Evolutionary conservation across 2,329 filamentous ascomycete genomes (phyloP).

Genomic region (Penicillium sp.): DNA sequence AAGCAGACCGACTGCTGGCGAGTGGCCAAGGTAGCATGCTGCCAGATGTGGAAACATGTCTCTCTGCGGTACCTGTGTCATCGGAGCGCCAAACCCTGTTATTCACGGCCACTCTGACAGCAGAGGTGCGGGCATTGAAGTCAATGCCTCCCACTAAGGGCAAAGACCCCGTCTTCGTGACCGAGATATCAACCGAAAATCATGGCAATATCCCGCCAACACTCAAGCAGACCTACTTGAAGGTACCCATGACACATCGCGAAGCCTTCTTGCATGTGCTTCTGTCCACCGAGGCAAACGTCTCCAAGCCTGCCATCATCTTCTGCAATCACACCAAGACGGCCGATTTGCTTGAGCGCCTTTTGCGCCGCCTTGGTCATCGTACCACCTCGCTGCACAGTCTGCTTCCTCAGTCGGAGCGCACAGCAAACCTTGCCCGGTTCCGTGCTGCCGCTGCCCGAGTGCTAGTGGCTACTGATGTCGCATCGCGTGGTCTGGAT

Average conservation of each 20-base stretch:
- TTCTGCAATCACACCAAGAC: conserved; percentile 92
- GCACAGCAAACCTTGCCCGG: conserved; percentile 79
- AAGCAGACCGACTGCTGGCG: conserved; percentile 83
- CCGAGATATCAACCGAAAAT: conserved; percentile 68
- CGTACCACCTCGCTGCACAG: conserved; percentile 90
- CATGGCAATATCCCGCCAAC: conserved; percentile 74
- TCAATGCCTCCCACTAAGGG: conserved; percentile 64
- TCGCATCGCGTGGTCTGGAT: conserved; percentile 89
- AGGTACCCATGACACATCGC: conserved; percentile 85
- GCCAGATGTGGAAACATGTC: conserved; percentile 85
- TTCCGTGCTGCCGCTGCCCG: conserved; percentile 87
- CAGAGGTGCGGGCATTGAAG: conserved; percentile 83
- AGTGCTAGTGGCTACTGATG: conserved; percentile 90
- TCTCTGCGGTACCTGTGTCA: conserved; percentile 73
- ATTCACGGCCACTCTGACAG: conserved; percentile 93
- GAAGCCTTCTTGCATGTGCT: conserved; percentile 93
- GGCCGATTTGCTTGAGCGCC: conserved; percentile 81
- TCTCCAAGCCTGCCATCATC: conserved; percentile 74
- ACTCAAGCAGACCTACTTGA: conserved; percentile 77
- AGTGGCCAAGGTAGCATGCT: conserved; percentile 79
- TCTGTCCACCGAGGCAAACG: conserved; percentile 71
- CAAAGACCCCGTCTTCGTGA: conserved; percentile 76
- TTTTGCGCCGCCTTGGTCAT: conserved; percentile 79
- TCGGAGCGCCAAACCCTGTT: conserved; percentile 82
- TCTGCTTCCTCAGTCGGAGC: conserved; percentile 74